A percentile compares a stretch with the other conserved stretches of the same genome.
Evolutionary conservation across 129 eudicot genomes (phyloP).

Genomic region (Gnaphalium uliginosum): DNA sequence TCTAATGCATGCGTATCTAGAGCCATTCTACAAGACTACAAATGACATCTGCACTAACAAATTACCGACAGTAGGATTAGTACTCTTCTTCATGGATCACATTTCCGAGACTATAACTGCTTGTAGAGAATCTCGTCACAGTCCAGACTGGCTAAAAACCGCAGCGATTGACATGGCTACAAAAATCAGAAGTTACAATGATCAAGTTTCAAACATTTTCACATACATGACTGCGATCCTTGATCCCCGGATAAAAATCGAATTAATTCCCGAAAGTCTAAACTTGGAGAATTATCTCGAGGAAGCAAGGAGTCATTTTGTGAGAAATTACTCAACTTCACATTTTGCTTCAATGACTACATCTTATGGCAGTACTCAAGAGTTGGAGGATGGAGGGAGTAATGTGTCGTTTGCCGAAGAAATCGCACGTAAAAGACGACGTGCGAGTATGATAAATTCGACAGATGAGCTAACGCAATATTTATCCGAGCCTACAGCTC

Average conservation of each 20-base stretch:
- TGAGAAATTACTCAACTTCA: conserved; percentile 59
- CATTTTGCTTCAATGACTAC: conserved; percentile 53
- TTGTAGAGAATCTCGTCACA: conserved; percentile 74
- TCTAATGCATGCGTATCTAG: conserved; percentile 67
- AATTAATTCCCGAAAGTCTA: conserved; percentile 76
- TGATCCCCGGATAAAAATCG: conserved; percentile 86
- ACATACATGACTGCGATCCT: conserved; percentile 88
- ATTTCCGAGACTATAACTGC: conserved; percentile 72
- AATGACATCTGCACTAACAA: conserved; percentile 80
- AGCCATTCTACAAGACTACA: conserved; percentile 86
- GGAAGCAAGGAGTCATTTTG: conserved; percentile 74
- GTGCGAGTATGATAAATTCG: conserved; percentile 63
- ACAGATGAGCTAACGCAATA: conserved; percentile 87
- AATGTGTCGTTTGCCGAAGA: conserved; percentile 91
- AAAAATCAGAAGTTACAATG: conserved; percentile 57
- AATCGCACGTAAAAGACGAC: conserved; percentile 84
- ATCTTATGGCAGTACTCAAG: conserved; percentile 50
- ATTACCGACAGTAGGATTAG: conserved; percentile 75
- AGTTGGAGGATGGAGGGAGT: conserved; percentile 57
- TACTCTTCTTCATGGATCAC: conserved; percentile 96
- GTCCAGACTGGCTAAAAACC: conserved; percentile 85
- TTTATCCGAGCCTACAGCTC: conserved; percentile 82
- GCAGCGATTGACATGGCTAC: conserved; percentile 71
- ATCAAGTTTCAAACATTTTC: conserved; percentile 69
- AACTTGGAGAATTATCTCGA: conserved; percentile 69